Evolutionary conservation across 1,284 basidiomycete species (phyloP).

Genomic region (Amylostereum areolatum): DNA sequence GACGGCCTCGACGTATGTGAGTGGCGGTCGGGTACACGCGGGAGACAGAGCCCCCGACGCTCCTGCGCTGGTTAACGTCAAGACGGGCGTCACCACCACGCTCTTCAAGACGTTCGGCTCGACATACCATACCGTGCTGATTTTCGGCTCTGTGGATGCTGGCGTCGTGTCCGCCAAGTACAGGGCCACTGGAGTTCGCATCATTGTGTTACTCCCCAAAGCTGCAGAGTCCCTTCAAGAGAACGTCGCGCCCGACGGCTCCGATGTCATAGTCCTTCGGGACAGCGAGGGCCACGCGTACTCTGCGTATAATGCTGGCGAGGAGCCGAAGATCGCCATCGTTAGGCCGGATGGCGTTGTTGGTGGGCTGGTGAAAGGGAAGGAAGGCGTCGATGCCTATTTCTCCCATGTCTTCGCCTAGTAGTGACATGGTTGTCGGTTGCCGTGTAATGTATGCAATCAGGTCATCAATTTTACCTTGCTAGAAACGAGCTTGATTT

Average conservation of each 20-base stretch:
- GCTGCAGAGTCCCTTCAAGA: not conserved
- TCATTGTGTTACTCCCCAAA: too few relatives aligned
- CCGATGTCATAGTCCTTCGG: too few relatives aligned
- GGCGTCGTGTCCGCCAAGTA: not conserved
- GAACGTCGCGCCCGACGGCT: conserved; percentile 16
- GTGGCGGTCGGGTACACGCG: not conserved
- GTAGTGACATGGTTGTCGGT: too few relatives aligned
- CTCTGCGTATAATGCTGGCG: conserved; percentile 26
- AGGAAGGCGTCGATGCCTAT: conserved; percentile 26
- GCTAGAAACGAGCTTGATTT: too few relatives aligned
- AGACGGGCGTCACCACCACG: not conserved
- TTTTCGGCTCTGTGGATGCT: not conserved
- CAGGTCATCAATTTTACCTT: too few relatives aligned
- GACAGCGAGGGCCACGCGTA: conserved; percentile 32
- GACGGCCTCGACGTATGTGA: too few relatives aligned
- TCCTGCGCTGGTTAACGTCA: not conserved
- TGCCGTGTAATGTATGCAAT: too few relatives aligned
- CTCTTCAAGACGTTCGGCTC: not conserved
- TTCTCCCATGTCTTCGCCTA: conserved; percentile 17
- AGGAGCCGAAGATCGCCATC: conserved; percentile 26
- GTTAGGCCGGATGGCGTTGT: conserved; percentile 36
- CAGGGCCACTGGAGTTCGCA: not conserved
- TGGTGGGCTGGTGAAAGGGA: conserved; percentile 29
- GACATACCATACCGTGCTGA: not conserved
- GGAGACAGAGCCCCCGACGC: conserved; percentile 6